A percentile compares a stretch with the other conserved stretches of the same genome.
These are phyloP conservation scores for Chaetothyriales sp. DNA, from an alignment of 2,329 filamentous ascomycete genomes.

Conservation along the genomic window DNA sequence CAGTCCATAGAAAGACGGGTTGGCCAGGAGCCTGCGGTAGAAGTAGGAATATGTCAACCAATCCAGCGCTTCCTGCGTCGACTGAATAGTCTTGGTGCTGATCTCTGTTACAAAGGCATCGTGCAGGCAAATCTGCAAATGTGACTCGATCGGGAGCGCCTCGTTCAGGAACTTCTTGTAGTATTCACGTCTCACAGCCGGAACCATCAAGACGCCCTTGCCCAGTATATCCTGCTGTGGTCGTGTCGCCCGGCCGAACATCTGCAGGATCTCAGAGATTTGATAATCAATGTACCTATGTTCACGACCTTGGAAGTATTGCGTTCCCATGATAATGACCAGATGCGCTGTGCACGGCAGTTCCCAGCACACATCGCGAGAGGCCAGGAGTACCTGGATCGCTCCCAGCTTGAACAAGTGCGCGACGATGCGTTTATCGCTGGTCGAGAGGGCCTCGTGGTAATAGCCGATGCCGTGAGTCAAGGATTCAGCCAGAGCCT, in stretches of 20 bases:
- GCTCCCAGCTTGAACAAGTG: conserved; percentile 81
- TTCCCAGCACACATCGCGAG: conserved; percentile 92
- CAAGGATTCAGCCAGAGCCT: conserved; percentile 71
- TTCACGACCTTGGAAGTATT: conserved; percentile 91
- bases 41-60: conserved; percentile 99
- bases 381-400: conserved; percentile 69
- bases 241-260: conserved; percentile 87
- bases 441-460: conserved; percentile 77
- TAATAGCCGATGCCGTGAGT: conserved; percentile 94
- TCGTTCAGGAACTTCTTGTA: conserved; percentile 99
- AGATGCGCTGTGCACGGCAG: conserved; percentile 75
- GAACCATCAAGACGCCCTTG: conserved; percentile 91
- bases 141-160: conserved; percentile 86
- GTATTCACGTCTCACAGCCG: conserved; percentile 85
- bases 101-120: conserved; percentile 96
- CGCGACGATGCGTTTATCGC: conserved; percentile 85
- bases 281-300: conserved; percentile 96
- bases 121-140: conserved; percentile 78
- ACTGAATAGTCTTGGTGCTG: conserved; percentile 87
- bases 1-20: conserved; percentile 90
- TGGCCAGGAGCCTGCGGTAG: conserved; percentile 83
- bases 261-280: conserved; percentile 84
- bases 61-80: conserved; percentile 91
- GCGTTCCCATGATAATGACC: conserved; percentile 92
- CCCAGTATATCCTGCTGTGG: conserved; percentile 64